Evolutionary conservation across 176 grass and related monocot species (phyloP).

Genomic region (Aegilops umbellulata): DNA sequence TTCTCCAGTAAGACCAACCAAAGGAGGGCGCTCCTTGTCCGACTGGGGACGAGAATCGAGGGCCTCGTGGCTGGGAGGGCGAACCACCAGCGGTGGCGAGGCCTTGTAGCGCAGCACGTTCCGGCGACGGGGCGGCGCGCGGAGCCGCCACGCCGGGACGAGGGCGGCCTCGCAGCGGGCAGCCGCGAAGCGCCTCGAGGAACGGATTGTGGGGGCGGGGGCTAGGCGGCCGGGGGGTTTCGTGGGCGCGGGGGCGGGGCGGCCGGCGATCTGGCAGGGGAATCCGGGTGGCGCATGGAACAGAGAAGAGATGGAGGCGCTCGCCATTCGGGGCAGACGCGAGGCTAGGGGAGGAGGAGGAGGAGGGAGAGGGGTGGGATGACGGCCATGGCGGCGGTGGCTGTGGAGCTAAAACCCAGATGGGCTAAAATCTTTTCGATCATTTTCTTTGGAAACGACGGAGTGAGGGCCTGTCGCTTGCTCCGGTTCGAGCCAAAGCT

Average conservation of each 20-base stretch:
- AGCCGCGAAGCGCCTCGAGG: conserved; percentile 28
- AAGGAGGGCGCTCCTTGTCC: background rate
- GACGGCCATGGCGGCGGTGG: conserved; percentile 25
- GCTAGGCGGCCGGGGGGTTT: background rate
- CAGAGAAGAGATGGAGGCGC: background rate
- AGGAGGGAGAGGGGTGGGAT: background rate
- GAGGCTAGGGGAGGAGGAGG: background rate
- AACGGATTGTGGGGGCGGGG: background rate
- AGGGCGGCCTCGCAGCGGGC: background rate
- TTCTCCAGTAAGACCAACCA: background rate
- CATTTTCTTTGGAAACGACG: background rate
- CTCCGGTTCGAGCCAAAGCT: background rate
- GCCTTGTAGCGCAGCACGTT: conserved; percentile 39
- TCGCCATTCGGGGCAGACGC: conserved; percentile 6
- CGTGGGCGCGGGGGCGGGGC: background rate
- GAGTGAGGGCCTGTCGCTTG: background rate
- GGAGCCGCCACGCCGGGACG: background rate
- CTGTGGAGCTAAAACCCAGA: conserved; percentile 33
- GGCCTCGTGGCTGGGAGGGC: background rate
- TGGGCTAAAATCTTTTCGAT: conserved; percentile 12
- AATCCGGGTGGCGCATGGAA: background rate
- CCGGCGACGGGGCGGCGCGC: conserved; percentile 21
- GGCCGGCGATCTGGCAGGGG: conserved; percentile 15
- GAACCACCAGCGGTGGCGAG: background rate
- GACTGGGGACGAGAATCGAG: background rate